Evolutionary conservation across 768 basidiomycete species (phyloP).

Genomic region (Cystobasidium onofrii): DNA sequence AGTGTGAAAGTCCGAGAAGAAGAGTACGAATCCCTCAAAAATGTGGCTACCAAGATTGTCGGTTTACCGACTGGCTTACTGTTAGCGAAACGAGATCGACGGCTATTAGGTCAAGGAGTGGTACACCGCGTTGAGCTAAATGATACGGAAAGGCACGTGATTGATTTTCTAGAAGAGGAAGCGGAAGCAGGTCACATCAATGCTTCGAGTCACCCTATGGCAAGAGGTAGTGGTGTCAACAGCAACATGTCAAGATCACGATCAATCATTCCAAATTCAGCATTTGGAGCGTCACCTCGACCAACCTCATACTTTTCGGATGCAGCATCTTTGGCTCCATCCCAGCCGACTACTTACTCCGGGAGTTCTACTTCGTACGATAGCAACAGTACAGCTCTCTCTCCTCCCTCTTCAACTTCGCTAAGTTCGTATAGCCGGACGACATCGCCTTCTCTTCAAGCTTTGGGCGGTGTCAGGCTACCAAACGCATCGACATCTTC

Average conservation of each 20-base stretch:
- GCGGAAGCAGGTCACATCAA: background rate
- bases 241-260: no score
- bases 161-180: slow-evolving; percentile 28
- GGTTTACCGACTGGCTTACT: slow-evolving; percentile 54
- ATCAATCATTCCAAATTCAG: background rate
- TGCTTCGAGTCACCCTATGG: background rate
- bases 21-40: slow-evolving; percentile 67
- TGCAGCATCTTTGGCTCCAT: background rate
- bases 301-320: background rate
- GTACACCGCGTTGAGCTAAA: slow-evolving; percentile 51
- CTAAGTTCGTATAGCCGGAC: slow-evolving; percentile 16
- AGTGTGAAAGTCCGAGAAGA: slow-evolving; percentile 81
- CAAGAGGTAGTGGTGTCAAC: no score
- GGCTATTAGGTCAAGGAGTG: slow-evolving; percentile 61
- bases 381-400: background rate
- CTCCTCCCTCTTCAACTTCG: slow-evolving; percentile 4
- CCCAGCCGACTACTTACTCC: background rate
- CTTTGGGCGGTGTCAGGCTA: no score
- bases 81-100: slow-evolving; percentile 64
- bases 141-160: slow-evolving; percentile 41
- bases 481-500: no score
- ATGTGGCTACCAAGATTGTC: slow-evolving; percentile 55
- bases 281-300: background rate
- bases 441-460: slow-evolving; percentile 4
- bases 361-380: background rate